These are phyloP conservation scores for Vaccinium corymbosum DNA, from an alignment of 148 eudicot species.

Conservation along the genomic window DNA sequence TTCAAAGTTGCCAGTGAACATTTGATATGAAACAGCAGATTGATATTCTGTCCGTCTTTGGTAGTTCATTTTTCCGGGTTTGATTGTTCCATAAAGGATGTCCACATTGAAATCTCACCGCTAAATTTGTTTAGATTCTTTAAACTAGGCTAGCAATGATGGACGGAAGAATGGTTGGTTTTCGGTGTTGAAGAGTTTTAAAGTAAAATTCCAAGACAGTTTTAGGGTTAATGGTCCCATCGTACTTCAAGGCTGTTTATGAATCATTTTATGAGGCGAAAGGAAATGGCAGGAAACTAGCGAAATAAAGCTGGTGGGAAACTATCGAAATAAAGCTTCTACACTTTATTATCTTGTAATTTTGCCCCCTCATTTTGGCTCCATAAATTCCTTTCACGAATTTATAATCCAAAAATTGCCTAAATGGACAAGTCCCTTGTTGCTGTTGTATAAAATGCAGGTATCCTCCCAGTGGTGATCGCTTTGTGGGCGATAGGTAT, in stretches of 20 bases:
- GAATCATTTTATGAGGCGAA: neutral
- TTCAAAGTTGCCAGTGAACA: neutral
- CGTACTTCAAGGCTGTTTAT: neutral
- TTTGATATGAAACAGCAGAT: neutral
- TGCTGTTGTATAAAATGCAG: conserved; percentile 17
- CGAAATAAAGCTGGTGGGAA: neutral
- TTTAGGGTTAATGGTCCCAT: neutral
- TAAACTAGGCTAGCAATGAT: neutral
- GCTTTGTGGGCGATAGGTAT: conserved; percentile 33
- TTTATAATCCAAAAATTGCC: neutral
- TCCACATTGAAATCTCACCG: neutral
- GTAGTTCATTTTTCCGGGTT: neutral
- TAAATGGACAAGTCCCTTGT: neutral
- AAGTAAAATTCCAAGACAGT: neutral
- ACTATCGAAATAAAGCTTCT: neutral
- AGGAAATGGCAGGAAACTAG: neutral
- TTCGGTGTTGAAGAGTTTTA: neutral
- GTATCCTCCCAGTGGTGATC: conserved; percentile 30
- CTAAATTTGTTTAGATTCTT: neutral
- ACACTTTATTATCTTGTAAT: neutral
- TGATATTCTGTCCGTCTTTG: neutral
- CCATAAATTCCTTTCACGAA: neutral
- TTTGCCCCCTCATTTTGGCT: too few relatives aligned
- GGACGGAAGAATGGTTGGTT: neutral
- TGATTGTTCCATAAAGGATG: neutral